Conservation (phyloP, 78 protist species). For the Cavenderia fasciculata region DNA sequence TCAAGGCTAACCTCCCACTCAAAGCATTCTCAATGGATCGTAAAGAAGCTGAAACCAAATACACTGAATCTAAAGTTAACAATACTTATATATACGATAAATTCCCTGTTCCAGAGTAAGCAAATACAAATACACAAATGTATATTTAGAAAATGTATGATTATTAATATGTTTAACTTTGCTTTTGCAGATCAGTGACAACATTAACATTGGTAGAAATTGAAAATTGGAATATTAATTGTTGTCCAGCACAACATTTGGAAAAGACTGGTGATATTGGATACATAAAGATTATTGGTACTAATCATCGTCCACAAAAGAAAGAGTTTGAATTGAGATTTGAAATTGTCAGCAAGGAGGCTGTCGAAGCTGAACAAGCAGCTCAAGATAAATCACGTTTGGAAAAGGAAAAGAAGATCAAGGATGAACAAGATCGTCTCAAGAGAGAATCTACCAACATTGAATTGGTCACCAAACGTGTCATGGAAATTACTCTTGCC, state of each 20-base stretch:
- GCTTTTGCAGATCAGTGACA: slow-evolving; percentile 30
- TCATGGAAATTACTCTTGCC: neutral
- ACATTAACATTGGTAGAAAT: slow-evolving; percentile 48
- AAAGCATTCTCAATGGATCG: slow-evolving; percentile 14
- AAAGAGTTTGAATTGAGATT: slow-evolving; percentile 75
- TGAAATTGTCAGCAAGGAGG: slow-evolving; percentile 25
- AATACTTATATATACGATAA: slow-evolving; percentile 75
- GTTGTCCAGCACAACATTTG: slow-evolving; percentile 67
- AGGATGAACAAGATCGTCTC: too few species aligned
- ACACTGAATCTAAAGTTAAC: slow-evolving; percentile 28
- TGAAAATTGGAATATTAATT: slow-evolving; percentile 64
- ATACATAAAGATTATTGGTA: slow-evolving; percentile 37
- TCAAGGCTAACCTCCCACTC: slow-evolving; percentile 32
- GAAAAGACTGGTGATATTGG: slow-evolving; percentile 58
- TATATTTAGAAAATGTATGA: neutral
- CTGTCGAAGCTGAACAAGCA: neutral
- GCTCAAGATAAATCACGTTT: neutral
- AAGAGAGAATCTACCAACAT: slow-evolving; percentile 23
- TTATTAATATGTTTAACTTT: neutral
- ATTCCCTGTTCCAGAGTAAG: slow-evolving; percentile 76
- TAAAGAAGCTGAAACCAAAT: slow-evolving; percentile 67
- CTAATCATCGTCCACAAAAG: slow-evolving; percentile 68
- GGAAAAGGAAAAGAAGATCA: neutral
- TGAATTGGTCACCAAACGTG: slow-evolving; percentile 12
- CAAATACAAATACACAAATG: too few species aligned